Conservation (phyloP, 371 early-diverging fungal species). For the Cokeromyces recurvatus region DNA sequence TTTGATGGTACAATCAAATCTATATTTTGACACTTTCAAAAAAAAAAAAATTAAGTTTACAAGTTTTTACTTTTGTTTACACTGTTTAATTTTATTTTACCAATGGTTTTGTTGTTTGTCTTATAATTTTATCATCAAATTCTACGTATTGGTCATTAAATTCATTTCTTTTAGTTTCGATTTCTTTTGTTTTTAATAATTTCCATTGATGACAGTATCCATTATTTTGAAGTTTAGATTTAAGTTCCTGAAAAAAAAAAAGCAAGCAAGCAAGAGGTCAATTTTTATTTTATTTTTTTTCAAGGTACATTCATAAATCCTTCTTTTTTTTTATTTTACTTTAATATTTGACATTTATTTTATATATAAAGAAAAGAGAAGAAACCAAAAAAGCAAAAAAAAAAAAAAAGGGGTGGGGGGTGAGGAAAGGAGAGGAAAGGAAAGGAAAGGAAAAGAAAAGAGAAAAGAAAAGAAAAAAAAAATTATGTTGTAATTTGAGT, state of each 20-base stretch:
- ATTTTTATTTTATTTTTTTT: no score
- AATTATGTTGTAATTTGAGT: slow-evolving; percentile 4
- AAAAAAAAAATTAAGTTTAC: neutral
- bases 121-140: slow-evolving; percentile 10
- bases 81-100: slow-evolving; percentile 7
- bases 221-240: slow-evolving; percentile 9
- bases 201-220: slow-evolving; percentile 27
- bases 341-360: slow-evolving; percentile 6
- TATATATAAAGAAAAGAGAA: neutral
- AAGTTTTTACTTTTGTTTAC: slow-evolving; percentile 1
- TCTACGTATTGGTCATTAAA: neutral
- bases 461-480: neutral
- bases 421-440: neutral
- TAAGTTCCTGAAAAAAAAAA: slow-evolving; percentile 6
- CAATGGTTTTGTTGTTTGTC: slow-evolving; percentile 14
- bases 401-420: no score
- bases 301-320: no score
- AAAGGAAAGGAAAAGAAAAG: slow-evolving; percentile 1
- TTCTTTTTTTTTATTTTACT: neutral
- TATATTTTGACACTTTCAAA: slow-evolving; percentile 34
- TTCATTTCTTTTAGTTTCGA: neutral
- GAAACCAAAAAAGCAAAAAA: no score
- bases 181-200: slow-evolving; percentile 17
- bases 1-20: slow-evolving; percentile 31
- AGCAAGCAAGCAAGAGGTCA: no score